Percentiles rank a stretch among this genome's conserved stretches.
These are phyloP conservation scores for Sporothrix mexicana DNA, from an alignment of 2,329 filamentous ascomycete genomes.

Conservation along the genomic window DNA sequence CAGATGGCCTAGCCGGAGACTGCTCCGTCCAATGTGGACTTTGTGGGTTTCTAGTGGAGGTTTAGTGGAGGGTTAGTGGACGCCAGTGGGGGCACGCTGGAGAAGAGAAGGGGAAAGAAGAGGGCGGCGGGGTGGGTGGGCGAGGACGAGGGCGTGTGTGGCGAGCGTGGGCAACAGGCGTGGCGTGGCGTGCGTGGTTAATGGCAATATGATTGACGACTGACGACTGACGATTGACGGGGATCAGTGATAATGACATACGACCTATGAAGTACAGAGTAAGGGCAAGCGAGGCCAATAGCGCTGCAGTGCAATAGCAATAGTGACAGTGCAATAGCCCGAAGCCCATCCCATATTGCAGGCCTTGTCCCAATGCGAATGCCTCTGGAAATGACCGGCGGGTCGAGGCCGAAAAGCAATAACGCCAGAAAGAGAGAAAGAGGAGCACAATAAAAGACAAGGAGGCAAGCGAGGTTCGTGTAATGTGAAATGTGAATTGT, in stretches of 20 bases:
- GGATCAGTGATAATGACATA: too few relatives aligned
- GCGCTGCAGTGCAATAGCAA: neutral
- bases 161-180: neutral
- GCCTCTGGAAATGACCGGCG: constrained; percentile 24
- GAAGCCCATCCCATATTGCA: neutral
- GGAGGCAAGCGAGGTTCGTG: too few relatives aligned
- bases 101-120: neutral
- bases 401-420: neutral
- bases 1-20: constrained; percentile 18
- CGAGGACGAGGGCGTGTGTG: neutral
- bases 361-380: neutral
- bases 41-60: neutral
- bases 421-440: neutral
- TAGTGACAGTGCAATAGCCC: too few relatives aligned
- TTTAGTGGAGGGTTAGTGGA: neutral
- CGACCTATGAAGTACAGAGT: too few relatives aligned
- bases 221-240: too few relatives aligned
- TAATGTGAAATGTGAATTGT: too few relatives aligned
- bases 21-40: constrained; percentile 17
- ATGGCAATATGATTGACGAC: too few relatives aligned
- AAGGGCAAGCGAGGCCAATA: neutral
- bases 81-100: neutral
- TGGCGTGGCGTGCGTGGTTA: constrained; percentile 1
- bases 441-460: neutral
- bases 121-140: neutral